These are phyloP conservation scores for Hypoxylon sp. DNA, from an alignment of 2,329 filamentous ascomycete genomes.

Conservation along the genomic window DNA sequence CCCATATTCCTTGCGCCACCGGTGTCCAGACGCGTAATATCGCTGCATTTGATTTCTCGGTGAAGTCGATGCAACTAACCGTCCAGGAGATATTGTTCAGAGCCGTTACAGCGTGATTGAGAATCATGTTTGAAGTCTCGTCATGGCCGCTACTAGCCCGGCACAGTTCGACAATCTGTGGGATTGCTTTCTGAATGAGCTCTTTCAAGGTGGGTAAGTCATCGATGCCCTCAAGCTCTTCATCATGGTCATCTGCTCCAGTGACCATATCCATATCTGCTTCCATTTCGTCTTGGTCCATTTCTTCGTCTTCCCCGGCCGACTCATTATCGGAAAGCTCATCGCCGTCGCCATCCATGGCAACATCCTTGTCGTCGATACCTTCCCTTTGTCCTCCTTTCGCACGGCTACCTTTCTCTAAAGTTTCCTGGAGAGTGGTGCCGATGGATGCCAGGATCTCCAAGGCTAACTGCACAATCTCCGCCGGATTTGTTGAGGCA, in stretches of 20 bases:
- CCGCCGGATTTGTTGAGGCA: slow-evolving; percentile 59
- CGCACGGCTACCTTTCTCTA: slow-evolving; percentile 60
- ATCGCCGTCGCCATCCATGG: slow-evolving; percentile 58
- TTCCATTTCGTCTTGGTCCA: slow-evolving; percentile 70
- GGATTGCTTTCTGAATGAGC: slow-evolving; percentile 62
- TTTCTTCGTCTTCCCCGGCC: slow-evolving; percentile 64
- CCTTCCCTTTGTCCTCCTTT: slow-evolving; percentile 60
- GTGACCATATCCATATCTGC: slow-evolving; percentile 77
- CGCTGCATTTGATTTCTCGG: slow-evolving; percentile 65
- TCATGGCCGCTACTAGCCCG: slow-evolving; percentile 61
- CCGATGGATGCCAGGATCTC: slow-evolving; percentile 77
- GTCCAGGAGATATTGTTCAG: slow-evolving; percentile 80
- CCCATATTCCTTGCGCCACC: slow-evolving; percentile 70
- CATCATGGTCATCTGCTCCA: slow-evolving; percentile 62
- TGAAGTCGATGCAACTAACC: slow-evolving; percentile 72
- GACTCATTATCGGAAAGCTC: slow-evolving; percentile 58
- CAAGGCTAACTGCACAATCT: slow-evolving; percentile 69
- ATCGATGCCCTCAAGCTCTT: slow-evolving; percentile 62
- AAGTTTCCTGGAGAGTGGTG: slow-evolving; percentile 68
- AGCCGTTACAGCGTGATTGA: slow-evolving; percentile 69
- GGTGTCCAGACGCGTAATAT: slow-evolving; percentile 70
- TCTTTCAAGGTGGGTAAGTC: slow-evolving; percentile 69
- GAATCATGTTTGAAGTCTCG: slow-evolving; percentile 61
- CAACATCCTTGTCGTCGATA: slow-evolving; percentile 55
- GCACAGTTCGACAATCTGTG: slow-evolving; percentile 62